Evolutionary conservation across 1,284 basidiomycete genomes (phyloP).

Genomic region (Stygiomarasmius scandens): DNA sequence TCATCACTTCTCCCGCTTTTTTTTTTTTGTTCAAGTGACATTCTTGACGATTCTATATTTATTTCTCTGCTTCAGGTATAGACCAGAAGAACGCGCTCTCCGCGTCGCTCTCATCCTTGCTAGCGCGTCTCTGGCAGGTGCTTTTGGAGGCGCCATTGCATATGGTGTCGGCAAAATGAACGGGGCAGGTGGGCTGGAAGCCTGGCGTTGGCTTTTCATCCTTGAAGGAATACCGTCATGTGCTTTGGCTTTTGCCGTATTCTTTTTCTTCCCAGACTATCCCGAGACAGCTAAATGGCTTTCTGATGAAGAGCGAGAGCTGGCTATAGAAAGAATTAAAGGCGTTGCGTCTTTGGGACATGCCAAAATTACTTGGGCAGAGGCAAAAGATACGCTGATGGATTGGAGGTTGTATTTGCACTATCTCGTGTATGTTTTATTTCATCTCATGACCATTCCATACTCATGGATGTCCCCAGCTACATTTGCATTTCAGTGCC

Average conservation of each 20-base stretch:
- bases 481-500: conserved; percentile 35
- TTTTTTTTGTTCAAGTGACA: conserved; percentile 11
- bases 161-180: conserved; percentile 39
- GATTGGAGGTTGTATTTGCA: conserved; percentile 35
- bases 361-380: conserved; percentile 30
- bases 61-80: conserved; percentile 24
- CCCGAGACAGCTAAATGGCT: conserved; percentile 47
- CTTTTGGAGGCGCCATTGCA: conserved; percentile 46
- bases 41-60: conserved; percentile 43
- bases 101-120: conserved; percentile 41
- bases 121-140: conserved; percentile 43
- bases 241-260: conserved; percentile 38
- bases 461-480: neutral
- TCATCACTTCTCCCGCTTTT: neutral
- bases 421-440: conserved; percentile 24
- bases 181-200: conserved; percentile 30
- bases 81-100: conserved; percentile 40
- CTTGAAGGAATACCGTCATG: conserved; percentile 50
- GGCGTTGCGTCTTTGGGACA: conserved; percentile 30
- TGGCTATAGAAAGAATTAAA: conserved; percentile 29
- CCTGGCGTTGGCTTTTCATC: conserved; percentile 47
- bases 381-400: conserved; percentile 28
- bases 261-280: conserved; percentile 46
- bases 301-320: conserved; percentile 30
- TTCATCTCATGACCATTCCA: neutral